Conservation (phyloP, 805 yeast genomes). For the Candida xiaguanensis region DNA sequence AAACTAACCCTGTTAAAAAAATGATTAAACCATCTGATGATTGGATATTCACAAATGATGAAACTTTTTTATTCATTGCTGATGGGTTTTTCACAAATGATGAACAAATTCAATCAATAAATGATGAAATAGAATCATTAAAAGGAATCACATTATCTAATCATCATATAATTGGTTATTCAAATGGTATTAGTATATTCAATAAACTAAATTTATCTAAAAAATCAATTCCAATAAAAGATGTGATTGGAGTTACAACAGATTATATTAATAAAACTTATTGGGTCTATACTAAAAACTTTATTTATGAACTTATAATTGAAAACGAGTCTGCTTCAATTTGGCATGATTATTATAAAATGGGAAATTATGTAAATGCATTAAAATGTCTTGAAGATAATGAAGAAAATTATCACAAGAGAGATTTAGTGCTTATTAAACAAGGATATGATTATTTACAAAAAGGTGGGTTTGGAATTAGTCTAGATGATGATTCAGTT, state of each 20-base stretch:
- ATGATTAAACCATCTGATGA: conserved; percentile 1
- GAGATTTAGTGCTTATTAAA: conserved; percentile 30
- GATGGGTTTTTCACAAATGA: conserved; percentile 25
- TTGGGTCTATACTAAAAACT: conserved; percentile 67
- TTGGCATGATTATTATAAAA: conserved; percentile 52
- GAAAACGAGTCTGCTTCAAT: conserved; percentile 68
- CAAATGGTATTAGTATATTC: conserved; percentile 19
- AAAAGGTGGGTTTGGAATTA: conserved; percentile 31
- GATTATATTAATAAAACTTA: conserved; percentile 46
- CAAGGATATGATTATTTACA: conserved; percentile 37
- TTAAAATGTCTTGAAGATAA: conserved; percentile 29
- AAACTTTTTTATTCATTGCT: conserved; percentile 13
- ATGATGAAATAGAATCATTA: conserved; percentile 13
- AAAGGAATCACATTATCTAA: conserved; percentile 21
- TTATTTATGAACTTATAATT: conserved; percentile 69
- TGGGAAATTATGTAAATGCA: conserved; percentile 63
- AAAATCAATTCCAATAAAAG: conserved; percentile 8
- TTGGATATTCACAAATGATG: conserved; percentile 14
- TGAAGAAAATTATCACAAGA: conserved; percentile 15
- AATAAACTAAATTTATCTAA: conserved; percentile 24
- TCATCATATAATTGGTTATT: conserved; percentile 27
- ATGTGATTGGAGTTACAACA: conserved; percentile 25
- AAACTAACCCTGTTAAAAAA: conserved; percentile 10
- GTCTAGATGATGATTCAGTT: conserved; percentile 11
- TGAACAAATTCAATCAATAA: conserved; percentile 20